A percentile compares a stretch with the other conserved stretches of the same genome.
phyloP scores from a whole-genome alignment of 495 filamentous ascomycete species.

The Melanomma pulvis-pyrius region DNA sequence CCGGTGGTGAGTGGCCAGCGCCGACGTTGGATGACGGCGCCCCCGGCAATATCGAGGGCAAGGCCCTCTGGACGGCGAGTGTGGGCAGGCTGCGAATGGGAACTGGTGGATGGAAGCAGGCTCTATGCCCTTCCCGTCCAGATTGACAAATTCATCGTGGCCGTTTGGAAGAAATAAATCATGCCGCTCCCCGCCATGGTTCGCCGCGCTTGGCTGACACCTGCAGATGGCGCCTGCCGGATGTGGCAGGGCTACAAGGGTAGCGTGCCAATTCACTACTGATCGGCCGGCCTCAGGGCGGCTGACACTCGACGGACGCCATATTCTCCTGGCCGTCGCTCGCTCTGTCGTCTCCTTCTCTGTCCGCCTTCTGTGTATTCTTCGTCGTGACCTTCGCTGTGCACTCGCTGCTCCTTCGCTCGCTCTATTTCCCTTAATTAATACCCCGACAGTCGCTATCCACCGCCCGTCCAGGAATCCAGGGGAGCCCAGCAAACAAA shows the following conservation, averaged over 20 bases:
- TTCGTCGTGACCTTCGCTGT: not conserved
- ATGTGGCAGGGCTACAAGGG: not conserved
- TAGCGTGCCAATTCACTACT: constrained; percentile 1
- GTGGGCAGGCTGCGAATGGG: too few species aligned
- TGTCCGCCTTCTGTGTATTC: not conserved
- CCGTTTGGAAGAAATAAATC: too few species aligned
- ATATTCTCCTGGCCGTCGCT: constrained; percentile 6
- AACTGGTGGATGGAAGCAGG: too few species aligned
- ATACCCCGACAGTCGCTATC: constrained; percentile 28
- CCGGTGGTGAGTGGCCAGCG: not conserved
- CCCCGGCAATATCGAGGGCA: not conserved
- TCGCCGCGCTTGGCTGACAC: not conserved
- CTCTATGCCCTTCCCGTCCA: too few species aligned
- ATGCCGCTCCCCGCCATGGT: not conserved
- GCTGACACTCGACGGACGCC: constrained; percentile 13
- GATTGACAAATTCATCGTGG: too few species aligned
- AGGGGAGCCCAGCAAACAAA: constrained; percentile 20
- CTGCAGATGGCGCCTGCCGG: not conserved
- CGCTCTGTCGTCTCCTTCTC: constrained; percentile 1
- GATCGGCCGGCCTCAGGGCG: constrained; percentile 1
- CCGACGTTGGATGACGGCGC: not conserved
- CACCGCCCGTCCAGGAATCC: constrained; percentile 5
- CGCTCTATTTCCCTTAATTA: constrained; percentile 16
- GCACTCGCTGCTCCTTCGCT: constrained; percentile 11
- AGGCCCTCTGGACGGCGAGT: not conserved